Base-by-base conservation (phyloP, 2,329 filamentous ascomycete species). In the Exophiala viscosa region DNA sequence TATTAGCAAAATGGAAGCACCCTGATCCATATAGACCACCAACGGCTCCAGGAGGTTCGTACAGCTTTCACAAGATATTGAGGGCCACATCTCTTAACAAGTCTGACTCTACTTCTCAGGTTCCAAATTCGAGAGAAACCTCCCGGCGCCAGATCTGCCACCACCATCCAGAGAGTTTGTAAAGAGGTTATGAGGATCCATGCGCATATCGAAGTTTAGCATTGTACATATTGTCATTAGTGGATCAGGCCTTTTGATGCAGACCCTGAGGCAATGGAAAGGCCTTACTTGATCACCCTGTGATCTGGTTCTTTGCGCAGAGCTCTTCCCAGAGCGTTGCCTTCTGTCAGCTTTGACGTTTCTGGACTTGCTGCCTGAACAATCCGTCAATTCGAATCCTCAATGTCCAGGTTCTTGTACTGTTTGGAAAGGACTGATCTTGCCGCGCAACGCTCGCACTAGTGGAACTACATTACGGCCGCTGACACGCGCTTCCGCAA, bases 1-100 rank as follows among this genome's bases (percentile, higher is more conserved):
- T 96, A 54, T 76, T 99, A 58, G 84, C 93, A 66, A 88, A 86
- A 71, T 99, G 92, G 92, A 97, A 97, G 76, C 93, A 99, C 68
- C 93, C 93, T 3, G 93, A 99, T 70, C 91, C 93, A 31, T 97
- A 96, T 70, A 78, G 82, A 63, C 83, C 86, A 60, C 93, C 93
- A 11, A 95, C 90, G 38, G 92, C 93, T 35, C 93, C 93, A 9
- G 93, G 93, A 80, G 93, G 92, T 93, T 76, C 60, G 81, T 66
- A 14, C 45, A 15, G 53, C 15, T 15, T 10, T 33, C 9, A 23
- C 11, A 13, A 11, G 40, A 42, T 42, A n/a, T 9, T 8, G 17
- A 35, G 14, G 5, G 14, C 23, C 8, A 7, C 23, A 28, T 28
- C 23, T n/a, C n/a, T n/a, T n/a, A 41, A 8, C 33, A 44, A 50